Base-by-base conservation (phyloP, 2,329 filamentous ascomycete species). In the Scytalidium sp. region DNA sequence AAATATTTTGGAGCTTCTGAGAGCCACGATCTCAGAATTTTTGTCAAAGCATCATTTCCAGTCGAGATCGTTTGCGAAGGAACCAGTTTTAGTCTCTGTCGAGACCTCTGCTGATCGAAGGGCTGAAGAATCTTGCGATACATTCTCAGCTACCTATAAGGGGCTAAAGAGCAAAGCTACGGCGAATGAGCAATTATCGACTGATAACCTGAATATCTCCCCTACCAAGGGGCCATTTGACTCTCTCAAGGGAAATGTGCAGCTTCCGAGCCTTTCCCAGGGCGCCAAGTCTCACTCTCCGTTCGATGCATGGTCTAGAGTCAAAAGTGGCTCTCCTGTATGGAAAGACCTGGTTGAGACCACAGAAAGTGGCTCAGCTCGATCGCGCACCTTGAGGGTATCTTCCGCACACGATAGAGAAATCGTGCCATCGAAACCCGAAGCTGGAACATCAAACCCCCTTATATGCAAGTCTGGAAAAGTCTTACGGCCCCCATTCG, bases 11-110 rank as follows among this genome's bases (percentile, higher is more conserved):
- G 80, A 87, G 41, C 73, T 97, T 2, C 62, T 97, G 9, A 76
- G 77, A 45, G 83, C 82, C 0, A 80, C 92, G 63, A 74, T 88
- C 21, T 79, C 77, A 44, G 83, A 90, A 52, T 97, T 96, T 67
- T 70, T 97, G 6, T 82, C 81, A 49, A 83, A 84, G 22, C 78
- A 94, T 59, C 76, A 87, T 53, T 86, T 93, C 57, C 53, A 54
- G 17, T 61, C 63, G 4, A 61, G 50, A 43, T 17, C 46, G 17
- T 20, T 17, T 11, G 46, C 45, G 2, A 10, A 36, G 5, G 15
- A 36, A 9, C 32, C 13, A n/a, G 13, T 36, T 36, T 36, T n/a
- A 36, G 17, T 5, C 32, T n/a, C 5, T 36, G 5, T n/a, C 17
- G 11, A 36, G 17, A n/a, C 17, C 5, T 5, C 13, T 4, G 32